Evolutionary conservation across 768 basidiomycete genomes (phyloP), one percentile per base, ranked within the genome.

Genomic region (Collybiopsis luxurians): DNA sequence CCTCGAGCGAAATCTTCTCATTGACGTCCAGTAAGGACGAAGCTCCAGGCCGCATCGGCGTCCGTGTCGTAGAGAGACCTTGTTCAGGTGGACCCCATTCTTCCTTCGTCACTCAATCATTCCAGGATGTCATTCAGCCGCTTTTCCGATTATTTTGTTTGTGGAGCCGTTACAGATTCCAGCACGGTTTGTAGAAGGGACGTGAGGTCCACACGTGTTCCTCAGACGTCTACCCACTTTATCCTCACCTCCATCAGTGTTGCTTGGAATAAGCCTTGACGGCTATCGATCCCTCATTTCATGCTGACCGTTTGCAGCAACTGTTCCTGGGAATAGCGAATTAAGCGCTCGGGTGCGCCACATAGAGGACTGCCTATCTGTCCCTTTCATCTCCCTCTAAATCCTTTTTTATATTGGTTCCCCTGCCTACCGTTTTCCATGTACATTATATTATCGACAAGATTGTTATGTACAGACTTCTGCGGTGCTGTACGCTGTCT

Each of bases 1-100:
- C 69, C 90, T 99, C 60, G 96, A 99, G 75, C 88, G 92, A 66
- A 91, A 90, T 68, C 80, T 93, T 65, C 87, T 93, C 66, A 80
- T 86, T 63, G 91, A 94, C 66, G 91, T 94, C 54, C 89, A 93
- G 76, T 93, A 78, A 44, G 21, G 26, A 17, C 45, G 15, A 60
- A 39, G 66, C 19, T 38, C 31, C n/a, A 4, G 17, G 50, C 13
- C 50, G 13, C 21, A 15, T 19, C 36, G 50, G 19, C 53, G 57
- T 24, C 43, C 34, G 42, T 42, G 39, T 43, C 54, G 43, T 46
- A 59, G 58, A 39, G 43, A 49, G 31, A 45, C 43, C 59, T 28
- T 62, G 61, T 46, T 47, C 60, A 51, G 24, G 59, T 57, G 49
- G 30, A 59, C 51, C 45, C 40, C 21, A 44, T 43, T 56, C 44